A percentile compares a stretch with the other conserved stretches of the same genome.
Conservation (phyloP, 106 monocot species). For the Allium cepa region DNA sequence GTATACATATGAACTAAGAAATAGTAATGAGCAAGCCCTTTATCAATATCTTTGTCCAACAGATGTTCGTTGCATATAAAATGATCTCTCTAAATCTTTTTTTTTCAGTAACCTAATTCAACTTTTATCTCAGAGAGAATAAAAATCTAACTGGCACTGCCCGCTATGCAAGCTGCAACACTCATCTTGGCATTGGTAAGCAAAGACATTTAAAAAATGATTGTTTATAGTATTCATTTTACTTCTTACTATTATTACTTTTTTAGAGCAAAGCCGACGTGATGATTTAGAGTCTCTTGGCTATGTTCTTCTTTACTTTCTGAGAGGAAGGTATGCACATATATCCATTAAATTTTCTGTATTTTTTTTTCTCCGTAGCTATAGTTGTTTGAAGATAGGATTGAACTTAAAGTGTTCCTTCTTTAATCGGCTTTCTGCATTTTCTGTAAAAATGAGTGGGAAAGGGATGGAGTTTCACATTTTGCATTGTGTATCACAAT, state of each 20-base stretch:
- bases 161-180: conserved; percentile 96
- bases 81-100: neutral
- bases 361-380: too few species aligned
- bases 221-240: neutral
- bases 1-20: neutral
- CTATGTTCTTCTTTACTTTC: conserved; percentile 90
- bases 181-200: conserved; percentile 94
- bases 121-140: conserved; percentile 51
- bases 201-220: neutral
- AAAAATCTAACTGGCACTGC: conserved; percentile 95
- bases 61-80: neutral
- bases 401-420: too few species aligned
- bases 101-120: neutral
- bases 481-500: too few species aligned
- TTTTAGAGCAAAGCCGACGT: conserved; percentile 91
- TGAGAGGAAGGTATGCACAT: conserved; percentile 68
- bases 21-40: neutral
- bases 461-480: too few species aligned
- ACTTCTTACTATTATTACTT: neutral
- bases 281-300: conserved; percentile 99
- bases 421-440: too few species aligned
- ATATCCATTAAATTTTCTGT: too few species aligned
- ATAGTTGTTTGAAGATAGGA: too few species aligned
- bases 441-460: too few species aligned
- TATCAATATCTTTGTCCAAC: neutral